phyloP scores from a whole-genome alignment of 108 stramenopile genomes.

The Nannochloropsis oceanica region DNA sequence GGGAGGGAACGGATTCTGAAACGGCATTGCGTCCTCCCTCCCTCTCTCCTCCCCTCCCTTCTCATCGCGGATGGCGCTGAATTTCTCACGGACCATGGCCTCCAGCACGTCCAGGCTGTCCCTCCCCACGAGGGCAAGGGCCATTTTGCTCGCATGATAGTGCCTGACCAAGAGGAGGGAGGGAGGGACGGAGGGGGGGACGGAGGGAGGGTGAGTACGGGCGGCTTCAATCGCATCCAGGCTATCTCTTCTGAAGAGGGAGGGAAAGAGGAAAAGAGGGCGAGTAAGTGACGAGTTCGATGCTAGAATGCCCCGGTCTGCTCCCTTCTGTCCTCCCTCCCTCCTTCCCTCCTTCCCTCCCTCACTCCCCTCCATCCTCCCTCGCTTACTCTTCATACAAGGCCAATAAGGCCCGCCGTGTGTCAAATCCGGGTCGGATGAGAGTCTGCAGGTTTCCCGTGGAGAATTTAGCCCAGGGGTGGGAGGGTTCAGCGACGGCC shows the following conservation, averaged over 20 bases:
- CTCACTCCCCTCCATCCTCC: background rate
- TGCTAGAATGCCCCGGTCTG: background rate
- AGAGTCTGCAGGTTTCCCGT: slow-evolving; percentile 87
- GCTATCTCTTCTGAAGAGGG: background rate
- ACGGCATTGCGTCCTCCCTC: background rate
- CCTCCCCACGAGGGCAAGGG: slow-evolving; percentile 65
- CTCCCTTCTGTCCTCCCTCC: background rate
- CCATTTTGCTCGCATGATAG: slow-evolving; percentile 86
- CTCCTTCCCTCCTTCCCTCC: background rate
- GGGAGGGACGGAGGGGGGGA: background rate
- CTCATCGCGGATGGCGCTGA: slow-evolving; percentile 41
- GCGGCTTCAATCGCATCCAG: background rate
- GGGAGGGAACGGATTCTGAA: background rate
- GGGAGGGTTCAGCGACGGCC: slow-evolving; percentile 23
- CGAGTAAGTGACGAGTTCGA: background rate
- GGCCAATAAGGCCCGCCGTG: slow-evolving; percentile 55
- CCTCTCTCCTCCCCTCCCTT: background rate
- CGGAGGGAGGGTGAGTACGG: background rate
- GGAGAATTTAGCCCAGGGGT: slow-evolving; percentile 73
- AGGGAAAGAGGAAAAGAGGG: background rate
- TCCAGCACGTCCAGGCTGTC: slow-evolving; percentile 53
- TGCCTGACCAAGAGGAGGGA: slow-evolving; percentile 42
- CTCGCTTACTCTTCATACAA: slow-evolving; percentile 28
- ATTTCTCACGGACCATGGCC: slow-evolving; percentile 52
- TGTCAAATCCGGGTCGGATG: slow-evolving; percentile 35